Evolutionary conservation across 768 basidiomycete genomes (phyloP), one percentile per base, ranked within the genome.

Genomic region (Amanita pallidorosea): DNA sequence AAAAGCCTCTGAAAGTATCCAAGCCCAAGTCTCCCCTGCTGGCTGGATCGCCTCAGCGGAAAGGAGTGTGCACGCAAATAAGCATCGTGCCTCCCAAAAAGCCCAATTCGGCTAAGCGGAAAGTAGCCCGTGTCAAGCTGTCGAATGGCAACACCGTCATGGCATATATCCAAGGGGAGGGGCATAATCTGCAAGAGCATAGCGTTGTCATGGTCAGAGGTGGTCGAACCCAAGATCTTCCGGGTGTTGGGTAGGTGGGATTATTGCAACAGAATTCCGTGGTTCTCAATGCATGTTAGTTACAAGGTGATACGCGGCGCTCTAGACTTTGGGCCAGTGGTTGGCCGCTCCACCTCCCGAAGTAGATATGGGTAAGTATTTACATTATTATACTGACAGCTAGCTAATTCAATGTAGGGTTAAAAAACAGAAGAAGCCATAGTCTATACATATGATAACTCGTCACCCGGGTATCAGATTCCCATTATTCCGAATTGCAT

Each of bases 81-180:
- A 80, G 83, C 57, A 88, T 82, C 47, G 79, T 77, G 56, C 88
- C 83, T 59, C 96, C 96, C 20, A 96, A 92, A 74, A 99, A 99
- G 63, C 96, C 96, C 55, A 99, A 99, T 67, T 98, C 95, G 9
- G 94, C 94, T 34, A 92, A 96, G 62, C 89, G 96, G 54, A 98
- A 97, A 71, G 90, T 98, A 51, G 93, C 93, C 40, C 78, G 89
- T 59, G 84, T 99, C 57, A 95, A 95, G 70, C 73, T 99, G 51
- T 78, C 84, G 18, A 92, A 84, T 11, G 96, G 96, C 45, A 84
- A 87, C 65, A 83, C 82, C 38, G 75, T 93, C 55, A 87, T 87
- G 73, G 93, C 92, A 13, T 98, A 97, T 65, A 91, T 98, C 52
- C 88, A 86, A 41, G 96, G 96, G 58, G 96, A 98, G 63, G 96